Conservation (phyloP, 164 flowering plant genomes). For the Nymphaea thermarum region DNA sequence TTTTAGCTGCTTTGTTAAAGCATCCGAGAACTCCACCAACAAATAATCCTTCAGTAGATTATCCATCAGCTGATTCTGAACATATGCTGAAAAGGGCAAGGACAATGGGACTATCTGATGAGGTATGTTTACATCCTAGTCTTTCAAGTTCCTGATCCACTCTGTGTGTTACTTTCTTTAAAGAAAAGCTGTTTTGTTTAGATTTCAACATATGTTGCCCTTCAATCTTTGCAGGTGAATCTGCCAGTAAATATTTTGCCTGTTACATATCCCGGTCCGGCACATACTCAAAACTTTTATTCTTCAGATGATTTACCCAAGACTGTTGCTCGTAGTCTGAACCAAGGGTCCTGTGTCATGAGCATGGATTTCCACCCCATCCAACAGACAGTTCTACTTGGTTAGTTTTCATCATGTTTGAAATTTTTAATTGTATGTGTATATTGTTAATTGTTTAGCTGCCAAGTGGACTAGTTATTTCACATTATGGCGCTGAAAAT, state of each 20-base stretch:
- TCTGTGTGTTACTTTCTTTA: too few relatives aligned
- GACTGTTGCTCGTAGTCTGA: slow-evolving; percentile 28
- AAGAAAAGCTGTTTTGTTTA: not conserved
- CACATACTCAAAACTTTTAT: slow-evolving; percentile 42
- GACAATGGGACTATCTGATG: slow-evolving; percentile 76
- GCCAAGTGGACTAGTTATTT: not conserved
- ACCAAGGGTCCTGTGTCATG: slow-evolving; percentile 46
- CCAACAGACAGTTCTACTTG: slow-evolving; percentile 49
- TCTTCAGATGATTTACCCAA: slow-evolving; percentile 59
- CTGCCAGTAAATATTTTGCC: slow-evolving; percentile 48
- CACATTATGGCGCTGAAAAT: not conserved
- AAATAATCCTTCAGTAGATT: slow-evolving; percentile 57
- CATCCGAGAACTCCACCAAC: slow-evolving; percentile 64
- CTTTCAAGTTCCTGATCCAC: not conserved
- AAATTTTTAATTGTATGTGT: not conserved
- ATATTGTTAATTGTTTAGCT: not conserved
- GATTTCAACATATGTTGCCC: not conserved
- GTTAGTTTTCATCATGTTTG: slow-evolving; percentile 15
- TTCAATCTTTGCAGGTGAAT: slow-evolving; percentile 26
- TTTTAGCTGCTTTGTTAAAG: slow-evolving; percentile 19
- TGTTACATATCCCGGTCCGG: slow-evolving; percentile 32
- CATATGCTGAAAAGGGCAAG: slow-evolving; percentile 69
- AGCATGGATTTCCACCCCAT: slow-evolving; percentile 65
- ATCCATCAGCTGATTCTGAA: slow-evolving; percentile 86
- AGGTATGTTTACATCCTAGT: slow-evolving; percentile 25